Evolutionary conservation across 2,329 filamentous ascomycete genomes (phyloP), one percentile per base, ranked within the genome.

Genomic region (Paecilomyces sp.): DNA sequence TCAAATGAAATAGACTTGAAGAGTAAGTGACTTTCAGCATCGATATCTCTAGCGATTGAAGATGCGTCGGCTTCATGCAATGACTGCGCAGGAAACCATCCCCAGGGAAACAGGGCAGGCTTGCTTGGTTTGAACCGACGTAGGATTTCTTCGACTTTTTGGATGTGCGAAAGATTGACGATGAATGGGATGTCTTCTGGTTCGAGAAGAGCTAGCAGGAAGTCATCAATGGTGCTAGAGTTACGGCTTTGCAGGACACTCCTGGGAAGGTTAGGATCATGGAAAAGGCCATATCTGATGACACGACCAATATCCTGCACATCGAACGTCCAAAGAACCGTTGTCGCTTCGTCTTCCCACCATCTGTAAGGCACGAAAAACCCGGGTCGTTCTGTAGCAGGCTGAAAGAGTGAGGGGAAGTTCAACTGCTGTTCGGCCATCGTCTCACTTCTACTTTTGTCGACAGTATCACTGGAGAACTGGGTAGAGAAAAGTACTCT

Each of bases 261-360:
- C n/a, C 74, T 72, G 4, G 75, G 74, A 11, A 73, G 66, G 33
- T 70, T 69, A 51, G 69, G 66, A 50, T 76, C 70, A 3, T 63
- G 63, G 61, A 74, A 77, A 1, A 77, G 68, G 6, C 69, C 68
- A 56, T 72, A 77, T 56, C 72, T 72, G 34, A 77, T 72, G 8
- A 75, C 68, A 28, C 70, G 67, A 52, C 71, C 68, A 55, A 77
- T 73, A 41, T 75, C 70, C 9, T 70, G 65, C 31, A 71, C 66
- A 28, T 76, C 71, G 55, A 76, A 77, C 3, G 71, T 71, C 73
- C 72, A 75, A 25, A 77, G 67, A 6, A 75, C 66, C 1, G 73
- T 71, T 0, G 65, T 68, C 1, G 73, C 72, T 57, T 76, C 74
- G 54, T 76, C 74, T 57, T 77, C 75, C 75, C 75, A 77, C 73